These are phyloP conservation scores for Calocybe cyanea DNA, from an alignment of 768 basidiomycete species.

Conservation along the genomic window DNA sequence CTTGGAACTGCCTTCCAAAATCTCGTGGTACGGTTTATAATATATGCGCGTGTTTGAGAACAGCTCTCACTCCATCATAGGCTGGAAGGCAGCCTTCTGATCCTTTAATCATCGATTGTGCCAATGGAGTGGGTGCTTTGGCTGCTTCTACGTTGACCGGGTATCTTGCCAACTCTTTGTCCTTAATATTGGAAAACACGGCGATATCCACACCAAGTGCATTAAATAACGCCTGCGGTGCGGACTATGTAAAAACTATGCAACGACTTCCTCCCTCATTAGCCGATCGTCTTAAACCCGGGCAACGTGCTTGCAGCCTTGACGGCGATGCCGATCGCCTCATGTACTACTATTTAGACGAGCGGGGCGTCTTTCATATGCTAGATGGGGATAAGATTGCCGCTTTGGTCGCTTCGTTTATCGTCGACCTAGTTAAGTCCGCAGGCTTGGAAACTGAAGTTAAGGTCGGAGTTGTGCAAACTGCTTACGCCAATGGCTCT, in stretches of 20 bases:
- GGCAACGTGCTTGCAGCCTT: slow-evolving; percentile 85
- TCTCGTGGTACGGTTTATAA: slow-evolving; percentile 62
- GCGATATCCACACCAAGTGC: slow-evolving; percentile 59
- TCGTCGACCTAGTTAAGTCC: slow-evolving; percentile 83
- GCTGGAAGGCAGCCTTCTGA: slow-evolving; percentile 51
- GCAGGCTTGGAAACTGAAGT: slow-evolving; percentile 76
- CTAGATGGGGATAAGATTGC: slow-evolving; percentile 99
- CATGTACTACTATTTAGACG: slow-evolving; percentile 92
- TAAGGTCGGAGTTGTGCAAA: slow-evolving; percentile 94
- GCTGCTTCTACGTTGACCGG: slow-evolving; percentile 60
- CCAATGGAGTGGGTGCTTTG: slow-evolving; percentile 92
- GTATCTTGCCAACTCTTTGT: slow-evolving; percentile 57
- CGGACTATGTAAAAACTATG: slow-evolving; percentile 93
- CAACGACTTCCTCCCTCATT: slow-evolving; percentile 85
- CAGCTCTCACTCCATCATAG: slow-evolving; percentile 30
- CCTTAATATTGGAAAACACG: slow-evolving; percentile 68
- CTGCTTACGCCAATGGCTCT: slow-evolving; percentile 96
- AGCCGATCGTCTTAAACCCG: slow-evolving; percentile 53
- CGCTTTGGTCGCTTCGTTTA: slow-evolving; percentile 86
- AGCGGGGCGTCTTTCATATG: slow-evolving; percentile 76
- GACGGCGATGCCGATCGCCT: slow-evolving; percentile 98
- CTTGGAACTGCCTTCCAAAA: slow-evolving; percentile 80
- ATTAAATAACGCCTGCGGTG: slow-evolving; percentile 87
- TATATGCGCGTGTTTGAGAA: neutral
- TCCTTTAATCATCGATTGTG: slow-evolving; percentile 87